A percentile compares a stretch with the other conserved stretches of the same genome.
phyloP scores from a whole-genome alignment of 305 asterid species.

The Ilex paraguariensis region DNA sequence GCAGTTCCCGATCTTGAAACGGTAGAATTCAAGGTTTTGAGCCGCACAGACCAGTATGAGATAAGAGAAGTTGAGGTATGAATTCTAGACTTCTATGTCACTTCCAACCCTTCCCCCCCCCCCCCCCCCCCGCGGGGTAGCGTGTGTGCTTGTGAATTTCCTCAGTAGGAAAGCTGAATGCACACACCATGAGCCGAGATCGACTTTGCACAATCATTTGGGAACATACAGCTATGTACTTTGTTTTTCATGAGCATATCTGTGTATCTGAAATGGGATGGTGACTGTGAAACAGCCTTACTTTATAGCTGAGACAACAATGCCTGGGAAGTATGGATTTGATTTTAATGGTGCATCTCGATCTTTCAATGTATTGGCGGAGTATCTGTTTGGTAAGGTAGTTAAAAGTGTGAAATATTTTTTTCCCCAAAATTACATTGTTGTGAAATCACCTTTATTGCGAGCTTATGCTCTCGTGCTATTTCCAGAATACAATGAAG shows the following conservation, averaged over 20 bases:
- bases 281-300: conserved; percentile 44
- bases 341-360: conserved; percentile 71
- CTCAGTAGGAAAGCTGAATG: too few relatives aligned
- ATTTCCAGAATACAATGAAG: conserved; percentile 49
- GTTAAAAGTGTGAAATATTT: conserved; percentile 14
- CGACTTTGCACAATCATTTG: too few relatives aligned
- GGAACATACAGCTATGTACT: neutral
- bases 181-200: too few relatives aligned
- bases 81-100: too few relatives aligned
- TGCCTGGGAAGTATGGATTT: conserved; percentile 83
- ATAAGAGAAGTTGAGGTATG: conserved; percentile 80
- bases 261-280: conserved; percentile 1
- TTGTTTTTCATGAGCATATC: neutral
- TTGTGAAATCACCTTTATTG: neutral
- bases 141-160: too few relatives aligned
- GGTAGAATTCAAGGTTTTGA: conserved; percentile 64
- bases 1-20: conserved; percentile 85
- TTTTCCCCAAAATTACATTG: too few relatives aligned
- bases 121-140: too few relatives aligned
- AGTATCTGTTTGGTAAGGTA: conserved; percentile 97
- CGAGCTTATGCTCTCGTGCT: conserved; percentile 1
- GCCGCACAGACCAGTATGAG: conserved; percentile 54
- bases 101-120: too few relatives aligned
- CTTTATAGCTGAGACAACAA: conserved; percentile 76
- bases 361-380: conserved; percentile 76